Conservation (phyloP, 257 asterid genomes). For the Ilex aquifolium region DNA sequence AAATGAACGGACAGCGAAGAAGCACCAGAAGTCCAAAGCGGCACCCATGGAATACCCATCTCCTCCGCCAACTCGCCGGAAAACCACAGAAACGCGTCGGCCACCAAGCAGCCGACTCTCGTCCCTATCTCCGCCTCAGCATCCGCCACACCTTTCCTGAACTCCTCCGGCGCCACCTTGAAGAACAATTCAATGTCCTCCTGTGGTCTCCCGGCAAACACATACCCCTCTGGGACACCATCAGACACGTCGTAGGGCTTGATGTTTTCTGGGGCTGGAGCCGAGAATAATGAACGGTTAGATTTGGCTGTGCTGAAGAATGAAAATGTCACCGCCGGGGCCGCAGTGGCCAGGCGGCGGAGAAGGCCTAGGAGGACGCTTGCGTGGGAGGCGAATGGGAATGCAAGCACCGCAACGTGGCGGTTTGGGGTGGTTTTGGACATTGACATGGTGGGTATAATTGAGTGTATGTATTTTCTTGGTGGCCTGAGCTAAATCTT, state of each 20-base stretch:
- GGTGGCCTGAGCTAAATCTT: no score
- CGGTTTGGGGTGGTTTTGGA: no score
- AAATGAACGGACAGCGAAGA: slow-evolving; percentile 32
- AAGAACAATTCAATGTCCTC: slow-evolving; percentile 37
- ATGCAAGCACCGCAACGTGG: slow-evolving; percentile 49
- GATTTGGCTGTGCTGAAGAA: slow-evolving; percentile 35
- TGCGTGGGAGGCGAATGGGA: slow-evolving; percentile 56
- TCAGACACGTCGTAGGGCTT: slow-evolving; percentile 29
- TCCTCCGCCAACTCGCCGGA: slow-evolving; percentile 32
- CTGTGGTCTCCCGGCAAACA: slow-evolving; percentile 17
- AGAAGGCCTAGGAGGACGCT: slow-evolving; percentile 41
- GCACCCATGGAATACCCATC: slow-evolving; percentile 36
- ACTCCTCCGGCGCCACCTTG: slow-evolving; percentile 30
- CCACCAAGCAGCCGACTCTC: slow-evolving; percentile 35
- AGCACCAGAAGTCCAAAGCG: slow-evolving; percentile 50
- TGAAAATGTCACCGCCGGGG: slow-evolving; percentile 30
- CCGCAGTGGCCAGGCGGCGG: slow-evolving; percentile 29
- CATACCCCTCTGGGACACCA: slow-evolving; percentile 31
- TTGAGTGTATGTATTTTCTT: no score
- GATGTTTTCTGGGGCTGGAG: slow-evolving; percentile 13
- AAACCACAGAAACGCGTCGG: slow-evolving; percentile 54
- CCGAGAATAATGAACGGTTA: slow-evolving; percentile 6
- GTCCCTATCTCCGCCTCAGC: slow-evolving; percentile 33
- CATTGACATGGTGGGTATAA: no score
- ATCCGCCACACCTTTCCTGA: slow-evolving; percentile 20